Evolutionary conservation across 225 moss, liverwort and hornwort genomes (phyloP).

Genomic region (Anthoceros angustus): DNA sequence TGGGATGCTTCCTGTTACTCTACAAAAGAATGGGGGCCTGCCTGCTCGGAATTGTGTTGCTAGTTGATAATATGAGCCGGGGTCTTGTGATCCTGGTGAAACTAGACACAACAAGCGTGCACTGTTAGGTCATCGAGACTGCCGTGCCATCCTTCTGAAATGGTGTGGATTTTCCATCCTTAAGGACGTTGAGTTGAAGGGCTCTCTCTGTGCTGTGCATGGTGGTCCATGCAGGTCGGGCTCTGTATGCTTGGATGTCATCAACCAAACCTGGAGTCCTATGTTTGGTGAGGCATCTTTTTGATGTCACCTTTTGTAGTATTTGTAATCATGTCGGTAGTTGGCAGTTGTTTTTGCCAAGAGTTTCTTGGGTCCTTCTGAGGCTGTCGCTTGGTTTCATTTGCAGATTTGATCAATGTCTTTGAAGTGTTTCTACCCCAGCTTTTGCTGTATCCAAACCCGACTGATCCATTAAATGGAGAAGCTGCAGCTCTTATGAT

Average conservation of each 20-base stretch:
- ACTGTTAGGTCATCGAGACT: background rate
- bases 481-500: slow-evolving; percentile 93
- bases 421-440: slow-evolving; percentile 94
- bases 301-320: slow-evolving; percentile 2
- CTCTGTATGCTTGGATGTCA: slow-evolving; percentile 86
- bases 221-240: slow-evolving; percentile 50
- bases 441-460: slow-evolving; percentile 78
- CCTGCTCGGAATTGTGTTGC: no score
- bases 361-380: slow-evolving; percentile 5
- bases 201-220: slow-evolving; percentile 3
- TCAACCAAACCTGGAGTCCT: slow-evolving; percentile 97
- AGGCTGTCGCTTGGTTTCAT: slow-evolving; percentile 6
- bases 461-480: slow-evolving; percentile 74
- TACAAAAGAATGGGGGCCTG: no score
- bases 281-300: slow-evolving; percentile 63
- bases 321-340: background rate
- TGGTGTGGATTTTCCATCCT: background rate
- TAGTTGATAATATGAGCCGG: background rate
- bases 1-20: no score
- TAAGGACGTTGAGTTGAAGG: background rate
- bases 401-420: slow-evolving; percentile 81
- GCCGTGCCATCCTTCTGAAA: background rate
- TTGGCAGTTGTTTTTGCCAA: background rate
- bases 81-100: background rate
- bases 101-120: background rate